Conservation (phyloP, 164 flowering plant genomes). For the Cinnamomum chago region DNA sequence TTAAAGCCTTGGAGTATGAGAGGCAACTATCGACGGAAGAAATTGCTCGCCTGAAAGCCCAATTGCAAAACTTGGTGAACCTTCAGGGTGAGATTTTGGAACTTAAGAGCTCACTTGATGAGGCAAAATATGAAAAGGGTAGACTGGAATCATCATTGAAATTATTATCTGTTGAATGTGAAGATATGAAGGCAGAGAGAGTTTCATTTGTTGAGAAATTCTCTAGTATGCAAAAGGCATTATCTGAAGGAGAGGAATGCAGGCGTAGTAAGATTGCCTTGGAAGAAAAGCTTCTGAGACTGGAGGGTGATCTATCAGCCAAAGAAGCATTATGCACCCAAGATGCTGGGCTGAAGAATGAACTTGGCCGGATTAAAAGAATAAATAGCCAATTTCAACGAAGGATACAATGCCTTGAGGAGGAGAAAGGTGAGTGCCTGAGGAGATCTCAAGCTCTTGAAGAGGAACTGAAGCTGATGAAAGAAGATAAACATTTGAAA, state of each 20-base stretch:
- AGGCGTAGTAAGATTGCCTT: constrained; percentile 29
- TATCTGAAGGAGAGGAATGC: constrained; percentile 53
- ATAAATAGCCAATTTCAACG: constrained; percentile 47
- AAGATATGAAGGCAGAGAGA: constrained; percentile 54
- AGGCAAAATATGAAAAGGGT: constrained; percentile 44
- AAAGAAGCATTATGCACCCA: constrained; percentile 47
- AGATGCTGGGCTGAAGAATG: constrained; percentile 55
- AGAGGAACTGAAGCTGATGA: constrained; percentile 38
- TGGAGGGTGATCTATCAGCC: constrained; percentile 48
- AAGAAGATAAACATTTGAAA: constrained; percentile 29
- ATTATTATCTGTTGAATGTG: constrained; percentile 35
- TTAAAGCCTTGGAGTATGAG: constrained; percentile 57
- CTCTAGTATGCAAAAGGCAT: constrained; percentile 36
- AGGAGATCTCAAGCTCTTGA: constrained; percentile 44
- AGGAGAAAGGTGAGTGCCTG: constrained; percentile 41
- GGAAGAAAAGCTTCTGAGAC: constrained; percentile 57
- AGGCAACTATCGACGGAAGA: constrained; percentile 49
- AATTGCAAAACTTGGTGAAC: constrained; percentile 33
- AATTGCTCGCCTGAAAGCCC: constrained; percentile 40
- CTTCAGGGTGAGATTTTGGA: constrained; percentile 47
- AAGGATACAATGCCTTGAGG: constrained; percentile 49
- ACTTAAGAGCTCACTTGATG: constrained; percentile 38
- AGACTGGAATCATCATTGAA: constrained; percentile 43
- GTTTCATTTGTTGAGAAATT: constrained; percentile 42
- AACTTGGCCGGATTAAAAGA: constrained; percentile 44